Evolutionary conservation across 495 filamentous ascomycete genomes (phyloP), one percentile per base, ranked within the genome.

Genomic region (Lophiotrema nucula): DNA sequence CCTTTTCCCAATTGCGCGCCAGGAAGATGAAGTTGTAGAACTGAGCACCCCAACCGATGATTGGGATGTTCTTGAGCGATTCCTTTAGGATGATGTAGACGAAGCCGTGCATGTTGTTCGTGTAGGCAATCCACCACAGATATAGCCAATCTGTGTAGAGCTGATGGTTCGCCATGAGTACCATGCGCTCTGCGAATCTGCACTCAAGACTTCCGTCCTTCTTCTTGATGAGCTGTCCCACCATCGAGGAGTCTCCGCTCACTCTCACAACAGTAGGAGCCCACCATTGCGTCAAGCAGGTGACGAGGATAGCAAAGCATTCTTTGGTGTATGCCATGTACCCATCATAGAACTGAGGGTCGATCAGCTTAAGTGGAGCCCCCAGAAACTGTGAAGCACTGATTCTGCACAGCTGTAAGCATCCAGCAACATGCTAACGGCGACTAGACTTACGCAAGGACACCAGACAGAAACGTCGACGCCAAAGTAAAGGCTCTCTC

Each of bases 291-390:
- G 72, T 74, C 42, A 75, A 67, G 25, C 72, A 73, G 1, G 70
- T 75, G 47, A 71, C 67, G 28, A 75, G 64, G 16, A 75, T 60
- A n/a, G 67, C 72, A 60, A 75, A 75, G 10, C 67, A 72, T 53
- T 75, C 68, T 60, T 75, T 75, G 18, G 73, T 75, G 56, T 68
- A 69, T 12, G 70, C 72, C 73, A 75, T 74, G 63, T 74, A 75
- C 23, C 58, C 58, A 25, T 74, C 59, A 64, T 75, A 75, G 56
- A 69, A 72, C 24, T 65, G 67, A 0, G 62, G 67, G 47, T 75
- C 68, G 47, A 74, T 70, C 19, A 72, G 54, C 47, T 75, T 72
- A 26, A 75, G 56, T 5, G 72, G 72, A 3, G 70, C 69, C 10
- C 73, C 73, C 15, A 74, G 59, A 53, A 75, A 69, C 58, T 74